phyloP scores from a whole-genome alignment of 352 stramenopile species.

The Peronospora farinosa region DNA sequence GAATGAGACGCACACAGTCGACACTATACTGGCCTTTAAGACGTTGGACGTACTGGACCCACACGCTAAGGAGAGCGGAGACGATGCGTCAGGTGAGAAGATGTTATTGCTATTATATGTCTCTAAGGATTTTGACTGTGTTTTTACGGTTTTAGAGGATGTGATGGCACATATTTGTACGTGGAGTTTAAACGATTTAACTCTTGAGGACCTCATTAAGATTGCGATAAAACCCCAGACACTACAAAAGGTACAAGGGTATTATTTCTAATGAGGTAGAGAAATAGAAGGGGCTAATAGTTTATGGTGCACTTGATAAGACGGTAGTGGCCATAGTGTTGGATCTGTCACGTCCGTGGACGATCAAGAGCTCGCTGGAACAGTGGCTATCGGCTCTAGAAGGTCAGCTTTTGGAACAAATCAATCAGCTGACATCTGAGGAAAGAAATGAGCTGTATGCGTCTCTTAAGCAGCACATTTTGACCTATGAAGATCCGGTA shows the following conservation, averaged over 20 bases:
- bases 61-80: slow-evolving; percentile 44
- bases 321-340: slow-evolving; percentile 63
- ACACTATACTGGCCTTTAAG: slow-evolving; percentile 52
- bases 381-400: slow-evolving; percentile 77
- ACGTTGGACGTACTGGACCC: slow-evolving; percentile 66
- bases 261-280: background rate
- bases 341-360: slow-evolving; percentile 72
- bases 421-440: slow-evolving; percentile 50
- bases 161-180: slow-evolving; percentile 68
- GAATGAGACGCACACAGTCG: slow-evolving; percentile 28
- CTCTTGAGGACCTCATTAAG: slow-evolving; percentile 56
- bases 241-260: slow-evolving; percentile 38
- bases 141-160: slow-evolving; percentile 38
- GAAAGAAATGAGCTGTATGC: slow-evolving; percentile 54
- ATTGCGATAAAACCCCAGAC: slow-evolving; percentile 55
- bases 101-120: background rate
- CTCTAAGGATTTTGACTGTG: background rate
- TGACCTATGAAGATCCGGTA: slow-evolving; percentile 76
- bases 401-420: slow-evolving; percentile 62
- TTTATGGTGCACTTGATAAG: slow-evolving; percentile 22
- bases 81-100: slow-evolving; percentile 35
- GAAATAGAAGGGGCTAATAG: background rate
- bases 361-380: slow-evolving; percentile 74
- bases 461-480: slow-evolving; percentile 62
- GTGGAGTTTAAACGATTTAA: slow-evolving; percentile 72